Evolutionary conservation across 495 filamentous ascomycete species (phyloP), one percentile per base, ranked within the genome.

Genomic region (Aspergillus cristatus): DNA sequence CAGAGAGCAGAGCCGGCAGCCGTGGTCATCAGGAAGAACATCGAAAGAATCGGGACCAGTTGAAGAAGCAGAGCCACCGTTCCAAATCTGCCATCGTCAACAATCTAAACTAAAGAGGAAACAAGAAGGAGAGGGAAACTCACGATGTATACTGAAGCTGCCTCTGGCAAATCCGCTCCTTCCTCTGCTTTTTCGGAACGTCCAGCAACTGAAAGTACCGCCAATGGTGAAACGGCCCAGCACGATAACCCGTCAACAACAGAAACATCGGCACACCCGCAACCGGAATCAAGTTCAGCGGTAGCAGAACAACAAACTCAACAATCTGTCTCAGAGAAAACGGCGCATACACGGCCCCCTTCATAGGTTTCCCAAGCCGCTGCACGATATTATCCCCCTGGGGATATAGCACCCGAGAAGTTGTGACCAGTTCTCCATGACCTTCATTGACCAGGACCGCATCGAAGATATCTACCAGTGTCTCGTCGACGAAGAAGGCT

Each of bases 251-350:
- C 6, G 76, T 80, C 22, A 79, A 46, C 3, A 81, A 38, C 13
- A 83, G 55, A 46, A 82, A 83, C 48, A 82, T 64, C 0, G 78
- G 78, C 1, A 72, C 69, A 4, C 79, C 79, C 7, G 68, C 74
- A 18, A 76, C 68, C 1, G 79, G 79, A 6, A 83, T 71, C 32
- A 83, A 73, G 47, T 78, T 82, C 20, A 83, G 62, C 16, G 79
- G 79, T 10, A 83, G 63, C 17, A 81, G 69, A 28, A 84, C 53
- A n/a, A 86, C 55, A 40, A 89, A 79, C 57, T 90, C 83, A 37
- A 79, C 44, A 37, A 87, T 87, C 50, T 89, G 82, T n/a, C 76
- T 71, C 11, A 84, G 46, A 38, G 81, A 86, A 43, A 83, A 82
- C 1, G 79, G 79, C 3, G 74, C 67, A 49, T 81, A 83, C 18